phyloP scores from a whole-genome alignment of 192 early-diverging fungal genomes.

The Coemansia sp. region DNA sequence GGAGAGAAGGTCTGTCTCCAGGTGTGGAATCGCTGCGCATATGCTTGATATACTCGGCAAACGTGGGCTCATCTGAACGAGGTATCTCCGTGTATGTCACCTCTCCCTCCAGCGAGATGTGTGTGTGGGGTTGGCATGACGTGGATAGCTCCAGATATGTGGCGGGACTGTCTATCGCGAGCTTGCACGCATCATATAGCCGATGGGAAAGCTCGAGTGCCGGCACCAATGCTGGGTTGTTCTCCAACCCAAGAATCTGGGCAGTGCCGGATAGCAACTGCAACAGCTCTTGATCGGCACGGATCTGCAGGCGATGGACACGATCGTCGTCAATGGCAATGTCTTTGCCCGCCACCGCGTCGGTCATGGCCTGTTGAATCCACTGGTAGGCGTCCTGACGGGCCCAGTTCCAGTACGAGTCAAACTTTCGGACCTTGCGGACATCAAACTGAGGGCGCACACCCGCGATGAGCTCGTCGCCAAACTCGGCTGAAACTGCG shows the following conservation, averaged over 20 bases:
- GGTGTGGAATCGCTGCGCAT: conserved; percentile 42
- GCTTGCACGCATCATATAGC: conserved; percentile 71
- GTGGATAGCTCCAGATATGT: conserved; percentile 78
- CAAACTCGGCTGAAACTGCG: conserved; percentile 73
- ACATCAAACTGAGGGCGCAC: conserved; percentile 71
- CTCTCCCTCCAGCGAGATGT: conserved; percentile 62
- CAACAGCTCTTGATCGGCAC: conserved; percentile 64
- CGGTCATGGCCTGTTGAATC: conserved; percentile 81
- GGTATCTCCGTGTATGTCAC: conserved; percentile 75
- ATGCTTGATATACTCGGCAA: conserved; percentile 78
- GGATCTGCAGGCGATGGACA: conserved; percentile 66
- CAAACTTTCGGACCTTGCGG: conserved; percentile 80
- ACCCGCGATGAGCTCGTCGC: conserved; percentile 71
- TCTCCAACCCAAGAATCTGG: conserved; percentile 56
- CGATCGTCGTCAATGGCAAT: too few species aligned
- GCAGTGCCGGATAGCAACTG: conserved; percentile 73
- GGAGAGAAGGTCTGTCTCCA: conserved; percentile 16
- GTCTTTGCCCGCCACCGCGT: conserved; percentile 49
- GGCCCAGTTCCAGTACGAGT: conserved; percentile 98
- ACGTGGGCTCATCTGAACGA: conserved; percentile 65
- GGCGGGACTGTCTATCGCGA: conserved; percentile 61
- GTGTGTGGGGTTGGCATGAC: conserved; percentile 71
- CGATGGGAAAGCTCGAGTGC: conserved; percentile 50
- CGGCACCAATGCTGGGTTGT: conserved; percentile 57
- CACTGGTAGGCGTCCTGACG: conserved; percentile 31